Evolutionary conservation across 2,329 filamentous ascomycete species (phyloP).

Genomic region (Pseudogymnoascus sp.): DNA sequence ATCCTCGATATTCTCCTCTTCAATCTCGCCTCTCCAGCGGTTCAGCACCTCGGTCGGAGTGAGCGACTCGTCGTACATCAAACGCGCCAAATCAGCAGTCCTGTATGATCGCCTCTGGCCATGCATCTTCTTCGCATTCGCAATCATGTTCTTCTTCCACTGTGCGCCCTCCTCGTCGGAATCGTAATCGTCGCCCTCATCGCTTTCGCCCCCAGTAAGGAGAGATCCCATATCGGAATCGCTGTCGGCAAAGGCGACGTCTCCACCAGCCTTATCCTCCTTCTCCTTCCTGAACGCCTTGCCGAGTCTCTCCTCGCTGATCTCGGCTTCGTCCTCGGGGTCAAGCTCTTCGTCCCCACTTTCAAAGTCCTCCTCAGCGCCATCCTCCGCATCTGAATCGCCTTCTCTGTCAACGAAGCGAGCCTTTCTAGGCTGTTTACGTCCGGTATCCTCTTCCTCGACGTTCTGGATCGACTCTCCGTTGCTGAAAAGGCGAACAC

Average conservation of each 20-base stretch:
- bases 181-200: slow-evolving; percentile 36
- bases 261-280: slow-evolving; percentile 51
- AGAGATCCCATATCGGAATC: slow-evolving; percentile 87
- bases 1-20: slow-evolving; percentile 46
- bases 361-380: slow-evolving; percentile 41
- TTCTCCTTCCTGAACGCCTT: slow-evolving; percentile 48
- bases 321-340: slow-evolving; percentile 47
- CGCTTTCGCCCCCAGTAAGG: slow-evolving; percentile 39
- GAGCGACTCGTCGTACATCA: slow-evolving; percentile 81
- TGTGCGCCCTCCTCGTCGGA: slow-evolving; percentile 65
- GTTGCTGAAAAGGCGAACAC: slow-evolving; percentile 76
- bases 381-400: slow-evolving; percentile 46
- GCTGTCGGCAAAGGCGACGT: slow-evolving; percentile 87
- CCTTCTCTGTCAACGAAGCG: slow-evolving; percentile 53
- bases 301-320: slow-evolving; percentile 50
- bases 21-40: slow-evolving; percentile 66
- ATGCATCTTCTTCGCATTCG: slow-evolving; percentile 65
- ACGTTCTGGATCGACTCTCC: slow-evolving; percentile 58
- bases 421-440: slow-evolving; percentile 50
- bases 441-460: slow-evolving; percentile 49
- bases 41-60: slow-evolving; percentile 66
- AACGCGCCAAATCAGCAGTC: slow-evolving; percentile 70
- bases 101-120: slow-evolving; percentile 63
- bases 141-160: slow-evolving; percentile 84
- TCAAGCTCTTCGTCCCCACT: slow-evolving; percentile 43